Evolutionary conservation across 2,329 filamentous ascomycete species (phyloP).

Genomic region (Xylariaceae sp.): DNA sequence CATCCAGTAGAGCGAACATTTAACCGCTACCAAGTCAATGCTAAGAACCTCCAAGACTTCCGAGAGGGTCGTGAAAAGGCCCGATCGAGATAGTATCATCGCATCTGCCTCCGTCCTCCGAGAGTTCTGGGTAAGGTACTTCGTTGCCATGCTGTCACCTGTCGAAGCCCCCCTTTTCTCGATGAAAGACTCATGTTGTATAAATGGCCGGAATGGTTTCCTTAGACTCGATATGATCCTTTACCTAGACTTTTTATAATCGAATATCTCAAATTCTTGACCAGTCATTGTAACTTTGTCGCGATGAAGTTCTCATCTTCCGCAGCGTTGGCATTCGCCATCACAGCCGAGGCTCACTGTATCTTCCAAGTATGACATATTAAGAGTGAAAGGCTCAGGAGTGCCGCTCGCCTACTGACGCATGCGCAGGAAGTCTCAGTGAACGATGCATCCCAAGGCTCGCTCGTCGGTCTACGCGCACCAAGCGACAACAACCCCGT

Average conservation of each 20-base stretch:
- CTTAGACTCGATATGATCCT: no score
- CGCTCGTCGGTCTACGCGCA: slow-evolving; percentile 42
- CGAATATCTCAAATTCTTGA: no score
- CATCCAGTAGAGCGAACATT: slow-evolving; percentile 1
- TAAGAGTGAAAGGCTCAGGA: background rate
- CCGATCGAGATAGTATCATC: slow-evolving; percentile 11
- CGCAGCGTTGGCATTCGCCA: slow-evolving; percentile 32
- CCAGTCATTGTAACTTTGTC: slow-evolving; percentile 5
- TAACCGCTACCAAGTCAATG: background rate
- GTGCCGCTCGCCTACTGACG: slow-evolving; percentile 13
- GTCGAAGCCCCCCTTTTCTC: background rate
- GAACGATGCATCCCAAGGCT: slow-evolving; percentile 41
- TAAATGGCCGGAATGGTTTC: slow-evolving; percentile 6
- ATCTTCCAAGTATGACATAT: slow-evolving; percentile 39
- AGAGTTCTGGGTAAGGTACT: slow-evolving; percentile 2
- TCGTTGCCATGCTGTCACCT: background rate
- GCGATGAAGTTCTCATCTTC: slow-evolving; percentile 37
- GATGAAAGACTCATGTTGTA: background rate
- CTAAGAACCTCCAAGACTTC: background rate
- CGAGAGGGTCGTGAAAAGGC: slow-evolving; percentile 4
- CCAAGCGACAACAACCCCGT: slow-evolving; percentile 51
- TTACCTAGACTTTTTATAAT: no score
- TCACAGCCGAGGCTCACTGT: slow-evolving; percentile 37
- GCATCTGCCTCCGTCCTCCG: slow-evolving; percentile 5
- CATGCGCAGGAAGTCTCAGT: slow-evolving; percentile 40